Conservation (phyloP, 1,139 yeast genomes). For the Debaryomyces singareniensis region DNA sequence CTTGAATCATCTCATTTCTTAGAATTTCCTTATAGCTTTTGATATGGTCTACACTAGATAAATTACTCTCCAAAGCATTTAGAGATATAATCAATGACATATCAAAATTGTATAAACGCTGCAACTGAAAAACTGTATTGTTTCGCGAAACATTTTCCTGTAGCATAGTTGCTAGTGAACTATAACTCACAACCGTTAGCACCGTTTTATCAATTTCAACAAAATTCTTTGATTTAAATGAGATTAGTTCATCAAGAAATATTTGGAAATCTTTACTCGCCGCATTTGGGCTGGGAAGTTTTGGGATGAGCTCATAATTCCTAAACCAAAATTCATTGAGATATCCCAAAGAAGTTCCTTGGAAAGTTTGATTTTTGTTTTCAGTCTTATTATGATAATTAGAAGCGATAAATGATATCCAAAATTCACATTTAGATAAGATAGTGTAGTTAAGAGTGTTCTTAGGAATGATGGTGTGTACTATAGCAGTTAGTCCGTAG, state of each 20-base stretch:
- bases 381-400: neutral
- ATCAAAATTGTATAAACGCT: constrained; percentile 23
- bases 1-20: constrained; percentile 9
- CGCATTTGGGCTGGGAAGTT: constrained; percentile 5
- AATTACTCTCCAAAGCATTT: constrained; percentile 5
- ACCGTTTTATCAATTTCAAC: constrained; percentile 4
- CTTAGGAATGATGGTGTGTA: constrained; percentile 23
- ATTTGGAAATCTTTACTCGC: constrained; percentile 7
- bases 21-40: constrained; percentile 5
- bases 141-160: constrained; percentile 18
- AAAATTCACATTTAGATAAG: constrained; percentile 19
- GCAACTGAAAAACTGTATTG: constrained; percentile 15
- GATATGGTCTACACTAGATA: constrained; percentile 2
- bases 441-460: constrained; percentile 25
- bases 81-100: constrained; percentile 15
- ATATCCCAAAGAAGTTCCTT: constrained; percentile 11
- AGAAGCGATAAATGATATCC: constrained; percentile 16
- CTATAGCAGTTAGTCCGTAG: constrained; percentile 19
- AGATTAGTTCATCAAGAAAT: constrained; percentile 14
- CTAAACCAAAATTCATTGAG: constrained; percentile 15
- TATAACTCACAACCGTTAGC: constrained; percentile 2
- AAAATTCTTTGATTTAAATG: constrained; percentile 13
- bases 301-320: constrained; percentile 6
- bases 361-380: neutral
- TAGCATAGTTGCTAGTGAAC: constrained; percentile 10